Conservation (phyloP, 495 filamentous ascomycete species). For the Penicillium egyptiacum region DNA sequence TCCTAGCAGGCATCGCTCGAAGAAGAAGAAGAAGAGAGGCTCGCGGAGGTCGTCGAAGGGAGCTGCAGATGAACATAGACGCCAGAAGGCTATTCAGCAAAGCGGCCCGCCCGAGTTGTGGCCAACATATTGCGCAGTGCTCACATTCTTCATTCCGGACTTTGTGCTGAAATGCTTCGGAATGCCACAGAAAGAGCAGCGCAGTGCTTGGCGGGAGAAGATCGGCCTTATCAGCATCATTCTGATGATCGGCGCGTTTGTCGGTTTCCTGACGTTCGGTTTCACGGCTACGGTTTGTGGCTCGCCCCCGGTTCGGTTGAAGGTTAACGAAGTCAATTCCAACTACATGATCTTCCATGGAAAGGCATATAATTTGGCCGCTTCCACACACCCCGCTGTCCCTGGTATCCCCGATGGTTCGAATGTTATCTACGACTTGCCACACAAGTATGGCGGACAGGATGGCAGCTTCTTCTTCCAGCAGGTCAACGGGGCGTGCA, state of each 20-base stretch:
- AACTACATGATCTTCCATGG: slow-evolving; percentile 98
- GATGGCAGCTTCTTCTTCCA: slow-evolving; percentile 98
- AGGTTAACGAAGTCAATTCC: slow-evolving; percentile 71
- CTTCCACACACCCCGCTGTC: slow-evolving; percentile 75
- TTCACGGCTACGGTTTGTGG: slow-evolving; percentile 90
- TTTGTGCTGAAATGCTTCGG: slow-evolving; percentile 81
- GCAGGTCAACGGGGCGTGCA: slow-evolving; percentile 97
- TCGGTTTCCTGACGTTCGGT: slow-evolving; percentile 96
- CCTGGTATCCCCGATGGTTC: slow-evolving; percentile 64
- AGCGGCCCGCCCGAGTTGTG: slow-evolving; percentile 83
- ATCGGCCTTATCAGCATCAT: slow-evolving; percentile 97
- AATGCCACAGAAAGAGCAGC: slow-evolving; percentile 83
- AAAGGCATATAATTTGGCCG: slow-evolving; percentile 72
- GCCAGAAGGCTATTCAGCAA: slow-evolving; percentile 64
- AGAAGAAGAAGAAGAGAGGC: slow-evolving; percentile 51
- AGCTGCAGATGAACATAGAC: slow-evolving; percentile 58
- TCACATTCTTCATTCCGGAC: slow-evolving; percentile 95
- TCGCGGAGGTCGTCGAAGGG: slow-evolving; percentile 51
- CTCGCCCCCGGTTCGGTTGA: slow-evolving; percentile 62
- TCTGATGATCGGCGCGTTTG: slow-evolving; percentile 78
- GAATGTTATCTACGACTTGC: slow-evolving; percentile 86
- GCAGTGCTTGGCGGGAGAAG: slow-evolving; percentile 97
- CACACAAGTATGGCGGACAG: slow-evolving; percentile 73
- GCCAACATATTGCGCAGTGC: slow-evolving; percentile 89
- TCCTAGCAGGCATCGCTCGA: slow-evolving; percentile 43